Evolutionary conservation across 495 filamentous ascomycete genomes (phyloP), one percentile per base, ranked within the genome.

Genomic region (Acidomyces sp.): DNA sequence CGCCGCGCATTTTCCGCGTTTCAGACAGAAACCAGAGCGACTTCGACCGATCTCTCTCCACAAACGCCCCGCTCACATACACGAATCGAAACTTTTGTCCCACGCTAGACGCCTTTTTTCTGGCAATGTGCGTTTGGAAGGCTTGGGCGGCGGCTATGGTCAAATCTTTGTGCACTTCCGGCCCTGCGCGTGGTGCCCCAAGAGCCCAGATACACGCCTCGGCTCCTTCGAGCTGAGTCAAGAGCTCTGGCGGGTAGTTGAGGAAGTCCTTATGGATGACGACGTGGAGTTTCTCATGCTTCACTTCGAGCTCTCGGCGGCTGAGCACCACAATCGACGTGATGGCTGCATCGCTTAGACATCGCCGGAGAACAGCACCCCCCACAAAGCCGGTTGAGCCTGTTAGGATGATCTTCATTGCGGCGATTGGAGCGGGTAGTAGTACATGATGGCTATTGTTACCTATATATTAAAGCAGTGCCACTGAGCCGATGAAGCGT

Each of bases 351-450:
- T 61, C 50, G 9, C 50, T 42, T 4, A 76, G 60, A 39, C 64
- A 66, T 40, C 66, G 65, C 13, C 50, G 45, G 13, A 77, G 56
- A 12, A 73, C 48, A 40, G 67, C 66, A 25, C 51, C 22, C 28
- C 69, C 70, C 9, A 74, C 61, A 46, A 67, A 66, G 41, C 74
- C 72, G 4, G 65, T 72, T 3, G 56, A 55, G 11, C 73, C 72
- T 10, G 64, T 60, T 15, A 77, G 55, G 36, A 75, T 66, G 41
- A 55, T 61, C 56, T 23, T 62, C 62, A 28, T 66, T 10, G 16
- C 29, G 34, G n/a, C n/a, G n/a, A n/a, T n/a, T n/a, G n/a, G n/a
- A n/a, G n/a, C n/a, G n/a, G n/a, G n/a, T n/a, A n/a, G n/a, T n/a
- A n/a, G n/a, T n/a, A n/a, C n/a, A n/a, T n/a, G n/a, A n/a, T n/a